These are phyloP conservation scores for Leucosporidium scottii DNA, from an alignment of 768 basidiomycete species.

Conservation along the genomic window DNA sequence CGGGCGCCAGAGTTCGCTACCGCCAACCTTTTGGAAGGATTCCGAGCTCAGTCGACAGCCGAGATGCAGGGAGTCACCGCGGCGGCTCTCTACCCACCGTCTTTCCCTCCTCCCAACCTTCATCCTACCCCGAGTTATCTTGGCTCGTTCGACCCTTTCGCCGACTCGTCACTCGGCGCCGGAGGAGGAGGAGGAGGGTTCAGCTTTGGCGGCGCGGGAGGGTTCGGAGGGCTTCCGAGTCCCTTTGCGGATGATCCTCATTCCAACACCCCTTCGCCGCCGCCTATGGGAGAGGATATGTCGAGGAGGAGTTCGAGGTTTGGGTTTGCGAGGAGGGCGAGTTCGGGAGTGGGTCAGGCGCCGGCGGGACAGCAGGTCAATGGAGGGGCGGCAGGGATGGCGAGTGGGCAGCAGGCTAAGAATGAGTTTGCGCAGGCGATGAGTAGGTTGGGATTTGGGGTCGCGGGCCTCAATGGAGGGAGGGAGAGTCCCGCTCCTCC, in stretches of 20 bases:
- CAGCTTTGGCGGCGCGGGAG: no score
- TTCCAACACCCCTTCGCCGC: conserved; percentile 16
- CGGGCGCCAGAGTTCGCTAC: conserved; percentile 23
- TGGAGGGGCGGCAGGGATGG: no score
- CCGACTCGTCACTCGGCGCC: conserved; percentile 16
- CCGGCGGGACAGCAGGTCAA: no score
- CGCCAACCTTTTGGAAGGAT: conserved; percentile 13
- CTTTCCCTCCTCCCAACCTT: no score
- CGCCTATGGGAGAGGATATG: conserved; percentile 22
- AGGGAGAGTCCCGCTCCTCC: no score
- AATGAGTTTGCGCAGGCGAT: no score
- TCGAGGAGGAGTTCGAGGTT: conserved; percentile 36
- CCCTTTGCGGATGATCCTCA: not conserved
- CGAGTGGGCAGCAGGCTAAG: no score
- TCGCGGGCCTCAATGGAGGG: no score
- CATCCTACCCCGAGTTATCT: conserved; percentile 19
- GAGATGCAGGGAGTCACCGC: not conserved
- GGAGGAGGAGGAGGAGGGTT: not conserved
- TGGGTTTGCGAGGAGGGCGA: conserved; percentile 29
- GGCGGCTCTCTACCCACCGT: no score
- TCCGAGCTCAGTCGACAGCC: not conserved
- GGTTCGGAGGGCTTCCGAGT: not conserved
- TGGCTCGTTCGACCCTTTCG: conserved; percentile 40
- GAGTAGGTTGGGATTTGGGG: no score
- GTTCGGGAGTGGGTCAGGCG: no score